These are phyloP conservation scores for Talaromyces islandicus DNA, from an alignment of 2,329 filamentous ascomycete species.

Conservation along the genomic window DNA sequence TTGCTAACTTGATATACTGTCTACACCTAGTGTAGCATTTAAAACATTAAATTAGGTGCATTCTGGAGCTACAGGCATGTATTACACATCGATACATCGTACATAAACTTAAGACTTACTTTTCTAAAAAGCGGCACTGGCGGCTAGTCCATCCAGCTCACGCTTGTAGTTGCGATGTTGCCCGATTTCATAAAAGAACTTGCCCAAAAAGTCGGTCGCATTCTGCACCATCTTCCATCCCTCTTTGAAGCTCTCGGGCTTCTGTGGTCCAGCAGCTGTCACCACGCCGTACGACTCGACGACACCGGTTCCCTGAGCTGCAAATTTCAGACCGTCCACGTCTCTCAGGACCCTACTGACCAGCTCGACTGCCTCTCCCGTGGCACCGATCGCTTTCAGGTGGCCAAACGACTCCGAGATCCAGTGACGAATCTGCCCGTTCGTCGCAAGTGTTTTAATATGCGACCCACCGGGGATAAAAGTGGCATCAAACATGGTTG, in stretches of 20 bases:
- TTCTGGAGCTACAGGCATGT: background rate
- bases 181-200: conserved; percentile 64
- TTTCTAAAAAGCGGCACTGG: conserved; percentile 64
- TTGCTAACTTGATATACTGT: background rate
- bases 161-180: conserved; percentile 69
- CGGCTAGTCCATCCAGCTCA: conserved; percentile 64
- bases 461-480: conserved; percentile 63
- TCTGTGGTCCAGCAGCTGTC: conserved; percentile 51
- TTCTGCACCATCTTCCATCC: conserved; percentile 59
- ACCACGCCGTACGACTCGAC: conserved; percentile 72
- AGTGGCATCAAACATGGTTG: conserved; percentile 69
- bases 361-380: conserved; percentile 64
- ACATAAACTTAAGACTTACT: background rate
- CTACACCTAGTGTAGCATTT: background rate
- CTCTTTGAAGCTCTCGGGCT: conserved; percentile 56
- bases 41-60: background rate
- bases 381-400: conserved; percentile 70
- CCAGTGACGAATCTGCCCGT: conserved; percentile 69
- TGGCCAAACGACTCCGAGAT: conserved; percentile 76
- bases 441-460: conserved; percentile 58
- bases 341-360: conserved; percentile 44
- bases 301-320: conserved; percentile 40
- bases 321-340: conserved; percentile 45
- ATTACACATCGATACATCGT: background rate
- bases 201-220: conserved; percentile 62